phyloP scores from a whole-genome alignment of 495 filamentous ascomycete species.

The Aspergillus conjunctus region DNA sequence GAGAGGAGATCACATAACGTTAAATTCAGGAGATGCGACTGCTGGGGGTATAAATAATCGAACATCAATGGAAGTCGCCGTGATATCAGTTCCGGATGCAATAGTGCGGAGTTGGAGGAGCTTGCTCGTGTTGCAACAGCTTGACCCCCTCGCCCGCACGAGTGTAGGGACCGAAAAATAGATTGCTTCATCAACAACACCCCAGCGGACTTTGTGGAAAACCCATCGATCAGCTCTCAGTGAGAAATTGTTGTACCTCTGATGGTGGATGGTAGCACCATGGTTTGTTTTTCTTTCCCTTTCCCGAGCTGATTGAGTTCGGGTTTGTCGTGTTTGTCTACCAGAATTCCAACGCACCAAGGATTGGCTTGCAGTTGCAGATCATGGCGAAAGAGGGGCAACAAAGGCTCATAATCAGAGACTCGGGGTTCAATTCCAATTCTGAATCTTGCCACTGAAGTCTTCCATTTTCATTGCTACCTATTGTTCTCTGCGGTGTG shows the following conservation, averaged over 20 bases:
- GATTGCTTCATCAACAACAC: constrained; percentile 22
- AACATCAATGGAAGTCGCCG: constrained; percentile 58
- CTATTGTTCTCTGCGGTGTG: background rate
- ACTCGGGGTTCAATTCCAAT: background rate
- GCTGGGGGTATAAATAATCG: constrained; percentile 66
- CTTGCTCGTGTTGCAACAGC: constrained; percentile 22
- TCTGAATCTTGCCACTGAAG: background rate
- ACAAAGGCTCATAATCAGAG: no score
- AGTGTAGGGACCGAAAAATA: constrained; percentile 13
- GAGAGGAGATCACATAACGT: constrained; percentile 64
- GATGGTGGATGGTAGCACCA: background rate
- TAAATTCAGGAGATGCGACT: constrained; percentile 64
- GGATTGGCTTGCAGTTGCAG: constrained; percentile 3
- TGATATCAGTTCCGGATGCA: constrained; percentile 41
- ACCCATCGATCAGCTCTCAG: no score
- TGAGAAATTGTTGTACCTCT: background rate
- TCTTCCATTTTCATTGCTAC: background rate
- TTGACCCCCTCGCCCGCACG: constrained; percentile 1
- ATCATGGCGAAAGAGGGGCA: background rate
- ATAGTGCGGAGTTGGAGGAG: constrained; percentile 32
- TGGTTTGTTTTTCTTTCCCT: background rate
- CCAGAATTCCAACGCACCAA: constrained; percentile 9
- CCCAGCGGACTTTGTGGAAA: background rate
- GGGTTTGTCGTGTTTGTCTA: constrained; percentile 43
- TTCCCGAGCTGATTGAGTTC: background rate